Conservation (phyloP, 192 early-diverging fungal species). For the Umbelopsis sp. region DNA sequence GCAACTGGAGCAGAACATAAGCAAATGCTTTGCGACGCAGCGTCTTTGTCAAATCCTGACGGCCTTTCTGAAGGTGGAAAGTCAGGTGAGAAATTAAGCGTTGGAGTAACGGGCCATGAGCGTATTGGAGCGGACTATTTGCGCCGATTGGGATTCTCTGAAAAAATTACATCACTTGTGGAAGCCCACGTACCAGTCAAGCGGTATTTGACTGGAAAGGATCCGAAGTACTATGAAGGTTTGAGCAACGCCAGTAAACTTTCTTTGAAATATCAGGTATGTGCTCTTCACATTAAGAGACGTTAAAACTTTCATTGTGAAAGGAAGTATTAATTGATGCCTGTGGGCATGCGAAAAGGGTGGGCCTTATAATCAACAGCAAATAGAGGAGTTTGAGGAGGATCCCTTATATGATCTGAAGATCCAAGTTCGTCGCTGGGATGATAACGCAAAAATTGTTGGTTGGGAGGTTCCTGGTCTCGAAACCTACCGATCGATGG, state of each 20-base stretch:
- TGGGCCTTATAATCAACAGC: slow-evolving; percentile 44
- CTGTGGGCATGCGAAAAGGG: slow-evolving; percentile 10
- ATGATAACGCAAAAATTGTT: slow-evolving; percentile 51
- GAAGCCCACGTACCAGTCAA: slow-evolving; percentile 60
- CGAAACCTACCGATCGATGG: slow-evolving; percentile 45
- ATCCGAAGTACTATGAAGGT: slow-evolving; percentile 44
- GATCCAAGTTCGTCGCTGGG: slow-evolving; percentile 56
- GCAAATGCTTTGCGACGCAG: slow-evolving; percentile 47
- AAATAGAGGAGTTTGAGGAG: slow-evolving; percentile 45
- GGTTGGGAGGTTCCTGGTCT: slow-evolving; percentile 45
- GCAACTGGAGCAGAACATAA: slow-evolving; percentile 46
- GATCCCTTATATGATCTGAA: slow-evolving; percentile 56
- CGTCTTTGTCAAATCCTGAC: slow-evolving; percentile 24
- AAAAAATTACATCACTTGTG: slow-evolving; percentile 51
- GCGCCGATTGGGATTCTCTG: slow-evolving; percentile 52
- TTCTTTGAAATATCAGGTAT: slow-evolving; percentile 52
- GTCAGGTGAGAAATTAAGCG: slow-evolving; percentile 27
- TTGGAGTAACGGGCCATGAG: slow-evolving; percentile 56
- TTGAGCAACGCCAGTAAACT: slow-evolving; percentile 55
- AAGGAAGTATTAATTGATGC: background rate
- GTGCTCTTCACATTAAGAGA: background rate
- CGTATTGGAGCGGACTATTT: slow-evolving; percentile 58
- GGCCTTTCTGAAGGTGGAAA: slow-evolving; percentile 7
- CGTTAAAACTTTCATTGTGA: background rate
- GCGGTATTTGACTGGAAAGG: slow-evolving; percentile 55